phyloP scores from a whole-genome alignment of 2,329 filamentous ascomycete genomes.

The Trichoderma breve region DNA sequence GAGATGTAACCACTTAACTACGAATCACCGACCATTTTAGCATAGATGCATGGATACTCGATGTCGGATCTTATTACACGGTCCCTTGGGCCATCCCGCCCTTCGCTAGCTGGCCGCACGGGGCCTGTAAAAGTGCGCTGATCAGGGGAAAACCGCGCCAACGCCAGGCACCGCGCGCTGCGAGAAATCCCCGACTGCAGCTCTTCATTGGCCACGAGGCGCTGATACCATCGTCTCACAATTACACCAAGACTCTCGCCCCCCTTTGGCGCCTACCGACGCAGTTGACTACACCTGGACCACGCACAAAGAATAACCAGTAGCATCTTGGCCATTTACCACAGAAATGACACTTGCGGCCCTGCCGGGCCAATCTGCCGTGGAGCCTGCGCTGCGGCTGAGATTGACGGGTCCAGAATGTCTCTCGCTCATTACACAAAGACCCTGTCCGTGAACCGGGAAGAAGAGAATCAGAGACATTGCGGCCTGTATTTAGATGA shows the following conservation, averaged over 20 bases:
- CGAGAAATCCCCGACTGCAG: background rate
- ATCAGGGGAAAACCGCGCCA: background rate
- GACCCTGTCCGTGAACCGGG: background rate
- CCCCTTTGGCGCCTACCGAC: background rate
- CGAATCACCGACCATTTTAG: background rate
- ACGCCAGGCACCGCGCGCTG: background rate
- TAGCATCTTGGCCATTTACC: background rate
- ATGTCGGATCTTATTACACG: too few relatives aligned
- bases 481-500: slow-evolving; percentile 19
- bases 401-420: background rate
- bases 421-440: background rate
- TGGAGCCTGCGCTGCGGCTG: background rate
- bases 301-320: background rate
- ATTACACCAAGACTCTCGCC: background rate
- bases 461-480: background rate
- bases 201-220: slow-evolving; percentile 10
- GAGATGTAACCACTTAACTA: background rate
- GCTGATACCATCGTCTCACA: slow-evolving; percentile 17
- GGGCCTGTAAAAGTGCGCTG: background rate
- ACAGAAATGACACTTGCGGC: background rate
- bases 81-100: background rate
- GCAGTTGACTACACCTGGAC: background rate
- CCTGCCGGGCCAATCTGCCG: background rate
- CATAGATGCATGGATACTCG: background rate
- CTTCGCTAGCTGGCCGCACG: background rate